Evolutionary conservation across 305 asterid genomes (phyloP), one percentile per base, ranked within the genome.

Genomic region (Caryopteris hybrid): DNA sequence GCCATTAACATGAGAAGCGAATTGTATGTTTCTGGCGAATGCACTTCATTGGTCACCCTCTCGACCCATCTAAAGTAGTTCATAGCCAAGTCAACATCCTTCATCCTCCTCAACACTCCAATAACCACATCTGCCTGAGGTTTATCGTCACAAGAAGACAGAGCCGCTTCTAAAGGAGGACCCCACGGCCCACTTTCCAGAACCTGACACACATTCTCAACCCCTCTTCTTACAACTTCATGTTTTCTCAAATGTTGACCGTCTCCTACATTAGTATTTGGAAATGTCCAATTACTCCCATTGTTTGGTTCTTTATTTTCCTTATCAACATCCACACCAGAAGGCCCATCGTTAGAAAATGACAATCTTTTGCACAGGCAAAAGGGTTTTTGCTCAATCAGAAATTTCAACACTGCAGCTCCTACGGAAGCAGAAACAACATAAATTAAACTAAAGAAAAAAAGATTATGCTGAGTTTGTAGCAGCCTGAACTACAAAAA

Each of bases 51-150:
- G 9, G 81, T 80, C 61, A 64, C 79, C 80, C 72, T 84, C 74
- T 88, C 97, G 31, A 81, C 92, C 96, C 95, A 92, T 71, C 92
- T 72, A 47, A 92, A 90, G 76, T 88, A 92, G 48, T 69, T 74
- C 6, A 88, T 50, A 45, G 88, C 95, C 63, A 78, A 57, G 52
- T 81, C 77, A 22, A 75, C 85, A 74, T 90, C 90, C 79, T 85
- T 89, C 74, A 88, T 73, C 71, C 87, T 83, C 77, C 90, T 88
- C 66, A 93, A 80, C 54, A 91, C 97, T 54, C 94, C 92, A 67
- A 84, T 79, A 14, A 83, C 85, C 62, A 86, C 62, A 78, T 87
- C 92, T 0, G 77, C 29, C 11, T 76, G 71, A 20, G 81, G 85
- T 39, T 71, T 85, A 53, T 68, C 86, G 47, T 74, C 78, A 69